A percentile compares a stretch with the other conserved stretches of the same genome.
Conservation (phyloP, 331 rosid genomes). For the Pyracantha coccinea region DNA sequence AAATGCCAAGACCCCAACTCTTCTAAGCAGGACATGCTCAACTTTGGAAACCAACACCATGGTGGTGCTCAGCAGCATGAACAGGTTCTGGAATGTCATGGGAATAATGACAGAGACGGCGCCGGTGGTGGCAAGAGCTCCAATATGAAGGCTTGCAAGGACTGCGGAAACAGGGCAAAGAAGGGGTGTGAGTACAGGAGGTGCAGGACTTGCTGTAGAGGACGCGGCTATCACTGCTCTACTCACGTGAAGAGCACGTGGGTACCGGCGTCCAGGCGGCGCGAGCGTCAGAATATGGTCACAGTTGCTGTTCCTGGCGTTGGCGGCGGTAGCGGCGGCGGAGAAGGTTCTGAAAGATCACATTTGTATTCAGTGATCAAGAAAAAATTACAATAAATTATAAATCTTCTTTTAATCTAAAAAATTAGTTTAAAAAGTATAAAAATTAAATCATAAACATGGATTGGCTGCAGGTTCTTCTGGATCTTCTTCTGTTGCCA, state of each 20-base stretch:
- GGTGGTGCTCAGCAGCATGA: neutral
- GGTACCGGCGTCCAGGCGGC: conserved; percentile 60
- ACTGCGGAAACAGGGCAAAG: conserved; percentile 79
- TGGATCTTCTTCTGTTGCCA: conserved; percentile 47
- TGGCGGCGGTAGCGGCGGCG: conserved; percentile 10
- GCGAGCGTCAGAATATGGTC: conserved; percentile 37
- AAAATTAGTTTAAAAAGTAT: neutral
- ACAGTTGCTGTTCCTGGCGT: neutral
- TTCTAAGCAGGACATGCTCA: conserved; percentile 15
- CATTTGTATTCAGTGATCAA: neutral
- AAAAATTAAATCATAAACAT: neutral
- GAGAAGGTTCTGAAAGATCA: conserved; percentile 2
- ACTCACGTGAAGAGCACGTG: conserved; percentile 90
- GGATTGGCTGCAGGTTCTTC: conserved; percentile 18
- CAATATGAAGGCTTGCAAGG: conserved; percentile 44
- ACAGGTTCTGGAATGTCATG: neutral
- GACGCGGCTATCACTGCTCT: conserved; percentile 55
- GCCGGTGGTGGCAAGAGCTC: conserved; percentile 20
- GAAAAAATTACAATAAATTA: neutral
- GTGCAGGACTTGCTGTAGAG: conserved; percentile 81
- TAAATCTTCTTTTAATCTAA: neutral
- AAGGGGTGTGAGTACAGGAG: conserved; percentile 55
- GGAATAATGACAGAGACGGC: neutral
- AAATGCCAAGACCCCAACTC: conserved; percentile 36
- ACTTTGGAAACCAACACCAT: neutral